These are phyloP conservation scores for Pythium diclinum DNA, from an alignment of 352 stramenopile species.

Conservation along the genomic window DNA sequence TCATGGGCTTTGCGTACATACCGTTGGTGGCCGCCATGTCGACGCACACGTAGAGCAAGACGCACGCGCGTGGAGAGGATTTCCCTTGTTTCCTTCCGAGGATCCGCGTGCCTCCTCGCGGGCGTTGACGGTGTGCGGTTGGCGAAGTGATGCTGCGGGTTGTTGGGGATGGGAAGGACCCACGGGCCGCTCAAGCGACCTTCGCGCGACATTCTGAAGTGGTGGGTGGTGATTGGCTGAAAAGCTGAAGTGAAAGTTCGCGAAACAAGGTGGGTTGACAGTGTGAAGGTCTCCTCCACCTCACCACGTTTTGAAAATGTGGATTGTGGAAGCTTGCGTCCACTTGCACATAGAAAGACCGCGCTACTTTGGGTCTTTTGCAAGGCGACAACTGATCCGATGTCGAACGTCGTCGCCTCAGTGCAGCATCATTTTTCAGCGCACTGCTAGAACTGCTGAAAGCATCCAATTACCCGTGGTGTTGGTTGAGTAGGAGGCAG, in stretches of 20 bases:
- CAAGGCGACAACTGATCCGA: too few relatives aligned
- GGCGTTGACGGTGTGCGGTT: constrained; percentile 1
- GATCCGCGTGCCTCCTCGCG: background rate
- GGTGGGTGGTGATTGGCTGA: background rate
- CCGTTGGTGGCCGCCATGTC: constrained; percentile 21
- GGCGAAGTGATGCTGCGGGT: background rate
- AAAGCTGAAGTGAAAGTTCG: background rate
- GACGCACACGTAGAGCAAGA: background rate
- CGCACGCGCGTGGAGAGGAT: background rate
- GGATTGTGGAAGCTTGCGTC: background rate
- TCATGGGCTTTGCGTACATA: constrained; percentile 8
- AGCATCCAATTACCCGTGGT: too few relatives aligned
- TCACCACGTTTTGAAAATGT: background rate
- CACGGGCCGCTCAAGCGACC: background rate
- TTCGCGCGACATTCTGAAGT: background rate
- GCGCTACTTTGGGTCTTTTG: too few relatives aligned
- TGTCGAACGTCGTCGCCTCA: too few relatives aligned
- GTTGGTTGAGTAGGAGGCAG: too few relatives aligned
- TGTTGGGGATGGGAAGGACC: background rate
- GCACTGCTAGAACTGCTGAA: too few relatives aligned
- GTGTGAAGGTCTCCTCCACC: background rate
- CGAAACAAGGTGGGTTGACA: background rate
- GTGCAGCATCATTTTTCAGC: too few relatives aligned
- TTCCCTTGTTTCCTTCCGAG: background rate
- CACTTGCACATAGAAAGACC: background rate